Base-by-base conservation (phyloP, 768 basidiomycete genomes). In the Trametes villosa region DNA sequence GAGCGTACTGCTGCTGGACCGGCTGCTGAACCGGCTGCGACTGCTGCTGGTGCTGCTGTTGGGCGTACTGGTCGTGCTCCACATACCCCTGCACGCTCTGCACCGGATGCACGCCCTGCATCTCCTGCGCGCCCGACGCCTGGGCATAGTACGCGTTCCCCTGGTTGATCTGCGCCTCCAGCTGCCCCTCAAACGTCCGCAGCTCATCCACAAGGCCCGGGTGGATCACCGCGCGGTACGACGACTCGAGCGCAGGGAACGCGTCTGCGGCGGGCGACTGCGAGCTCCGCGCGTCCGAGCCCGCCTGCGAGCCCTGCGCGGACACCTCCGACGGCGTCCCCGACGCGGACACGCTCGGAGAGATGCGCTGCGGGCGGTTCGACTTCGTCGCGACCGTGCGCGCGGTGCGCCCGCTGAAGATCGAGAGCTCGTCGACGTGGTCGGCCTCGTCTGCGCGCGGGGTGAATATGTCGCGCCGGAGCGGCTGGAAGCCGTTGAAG, bases 341-440 rank as follows among this genome's bases (percentile, higher is more conserved):
- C 57, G 45, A 33, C 53, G 62, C 45, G 11, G 62, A 59, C 36
- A 48, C 24, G 36, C 33, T 55, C n/a, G 62, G 55, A 4, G 62
- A 63, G 29, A 63, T 41, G 33, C 62, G 59, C 34, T 46, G 66
- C 17, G 67, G 53, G 8, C 63, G 65, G 6, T 76, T 57, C 1
- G 69, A 67, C 57, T 82, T 84, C 0, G 83, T 86, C 9, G 77
- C 75, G 24, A 91, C 76, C 0, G 83, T 88, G 60, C 88, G 83
- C 11, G 62, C 52, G 11, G 85, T 89, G 67, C 85, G 83, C n/a
- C 90, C 90, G 49, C 88, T 84, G 71, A 91, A 91, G 26, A 91
- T 88, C 7, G 84, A 82, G 24, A 92, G 73, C 67, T 91, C 89
- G 68, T 91, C 89, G 56, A 85, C 81, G n/a, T 75, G 72, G 38